phyloP scores from a whole-genome alignment of 352 stramenopile species.

The Pythium sukuiense region DNA sequence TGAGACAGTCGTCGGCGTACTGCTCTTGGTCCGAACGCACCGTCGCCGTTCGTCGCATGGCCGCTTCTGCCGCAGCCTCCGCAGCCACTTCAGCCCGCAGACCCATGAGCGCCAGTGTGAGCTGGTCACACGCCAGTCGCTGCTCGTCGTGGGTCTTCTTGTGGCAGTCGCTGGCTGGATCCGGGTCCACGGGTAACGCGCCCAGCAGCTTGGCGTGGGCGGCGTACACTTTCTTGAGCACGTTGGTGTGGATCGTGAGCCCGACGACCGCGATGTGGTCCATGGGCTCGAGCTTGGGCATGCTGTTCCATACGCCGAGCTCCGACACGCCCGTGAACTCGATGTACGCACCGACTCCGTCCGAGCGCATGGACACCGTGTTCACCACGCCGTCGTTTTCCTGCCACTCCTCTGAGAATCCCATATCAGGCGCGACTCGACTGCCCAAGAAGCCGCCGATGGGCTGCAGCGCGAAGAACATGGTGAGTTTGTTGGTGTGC shows the following conservation, averaged over 20 bases:
- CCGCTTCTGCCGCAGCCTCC: not conserved
- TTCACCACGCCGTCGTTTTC: constrained; percentile 47
- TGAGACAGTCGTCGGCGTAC: constrained; percentile 4
- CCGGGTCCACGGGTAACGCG: constrained; percentile 33
- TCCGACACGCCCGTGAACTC: constrained; percentile 33
- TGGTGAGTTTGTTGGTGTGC: constrained; percentile 47
- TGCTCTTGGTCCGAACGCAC: constrained; percentile 8
- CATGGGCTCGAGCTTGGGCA: constrained; percentile 44
- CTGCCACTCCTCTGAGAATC: constrained; percentile 41
- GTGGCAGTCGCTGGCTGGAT: constrained; percentile 14
- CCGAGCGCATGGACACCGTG: constrained; percentile 45
- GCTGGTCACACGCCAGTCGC: constrained; percentile 1
- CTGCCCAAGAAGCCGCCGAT: constrained; percentile 40
- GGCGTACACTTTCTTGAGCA: constrained; percentile 43
- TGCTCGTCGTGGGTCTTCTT: constrained; percentile 6
- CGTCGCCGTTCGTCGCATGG: not conserved
- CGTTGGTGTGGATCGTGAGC: constrained; percentile 45
- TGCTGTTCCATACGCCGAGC: constrained; percentile 52
- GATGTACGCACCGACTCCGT: constrained; percentile 25
- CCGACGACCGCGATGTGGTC: constrained; percentile 49
- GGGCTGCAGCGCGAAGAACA: constrained; percentile 46
- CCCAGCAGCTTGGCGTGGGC: constrained; percentile 39
- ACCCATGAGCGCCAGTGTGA: not conserved
- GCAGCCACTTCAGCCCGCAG: not conserved
- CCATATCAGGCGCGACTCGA: constrained; percentile 33